Evolutionary conservation across 2,329 filamentous ascomycete species (phyloP), one percentile per base, ranked within the genome.

Genomic region (Emmonsiellopsis sp.): DNA sequence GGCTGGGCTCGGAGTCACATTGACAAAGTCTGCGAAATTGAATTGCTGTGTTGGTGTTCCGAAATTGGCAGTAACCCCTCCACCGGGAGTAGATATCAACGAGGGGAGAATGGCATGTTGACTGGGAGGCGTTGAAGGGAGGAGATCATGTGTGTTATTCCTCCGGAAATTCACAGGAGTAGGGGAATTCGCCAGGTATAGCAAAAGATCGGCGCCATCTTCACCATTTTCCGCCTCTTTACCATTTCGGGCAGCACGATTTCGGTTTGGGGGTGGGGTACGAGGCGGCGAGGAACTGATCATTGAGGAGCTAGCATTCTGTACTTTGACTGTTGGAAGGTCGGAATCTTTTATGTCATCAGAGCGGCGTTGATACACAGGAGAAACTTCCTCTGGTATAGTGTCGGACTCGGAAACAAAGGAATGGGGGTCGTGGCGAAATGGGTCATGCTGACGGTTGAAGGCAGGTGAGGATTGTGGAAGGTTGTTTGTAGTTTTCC

Each of bases 1-100:
- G 30, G 89, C 93, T 16, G 93, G 93, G 65, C 89, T 95, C 0
- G 93, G 93, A 6, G 93, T 95, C 68, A 97, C 92, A 72, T 97
- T 96, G 67, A 97, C 86, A 71, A 95, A 98, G 67, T 98, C 93
- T 51, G 90, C 83, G 73, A 97, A 95, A 73, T 97, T 94, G 70
- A 97, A 94, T 49, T 78, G 81, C 65, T 91, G 87, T 13, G 85
- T 85, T 0, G 92, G 92, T 0, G 92, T 97, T 58, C 82, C 84
- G 50, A 84, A 79, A 48, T 79, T 78, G 44, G 84, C 82, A 85
- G 94, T 54, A 83, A 94, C 20, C 83, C 90, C 57, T 87, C 76
- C 51, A 82, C 87, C 59, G 77, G 80, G 76, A 10, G 80, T 82
- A 2, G 70, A 68, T 32, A 79, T 77, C 52, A 83, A 70, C 52